Conservation (phyloP, 768 basidiomycete genomes). For the Phaeotremella skinneri region DNA sequence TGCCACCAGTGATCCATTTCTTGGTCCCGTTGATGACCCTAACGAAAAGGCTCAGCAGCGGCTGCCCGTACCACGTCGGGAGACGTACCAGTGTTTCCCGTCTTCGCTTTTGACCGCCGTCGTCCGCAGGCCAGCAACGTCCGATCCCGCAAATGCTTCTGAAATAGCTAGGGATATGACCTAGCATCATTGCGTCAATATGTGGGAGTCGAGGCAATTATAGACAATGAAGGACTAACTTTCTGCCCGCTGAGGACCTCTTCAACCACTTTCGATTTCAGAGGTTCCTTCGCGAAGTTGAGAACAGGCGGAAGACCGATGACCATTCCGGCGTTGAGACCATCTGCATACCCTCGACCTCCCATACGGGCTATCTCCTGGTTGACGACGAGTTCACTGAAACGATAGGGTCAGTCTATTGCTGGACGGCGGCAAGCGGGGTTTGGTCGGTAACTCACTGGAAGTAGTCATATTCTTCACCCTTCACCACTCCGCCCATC, state of each 20-base stretch:
- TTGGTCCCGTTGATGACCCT: constrained; percentile 91
- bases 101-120: constrained; percentile 75
- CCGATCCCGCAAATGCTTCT: constrained; percentile 76
- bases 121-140: constrained; percentile 70
- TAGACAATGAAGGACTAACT: constrained; percentile 20
- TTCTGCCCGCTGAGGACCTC: constrained; percentile 69
- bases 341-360: constrained; percentile 77
- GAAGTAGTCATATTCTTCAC: constrained; percentile 88
- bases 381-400: constrained; percentile 66
- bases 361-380: constrained; percentile 71
- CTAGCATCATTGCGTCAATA: constrained; percentile 45
- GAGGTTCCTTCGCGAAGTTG: constrained; percentile 72
- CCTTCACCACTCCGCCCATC: constrained; percentile 70
- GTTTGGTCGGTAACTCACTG: constrained; percentile 61
- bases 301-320: constrained; percentile 81
- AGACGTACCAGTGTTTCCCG: constrained; percentile 56
- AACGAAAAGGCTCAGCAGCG: constrained; percentile 53
- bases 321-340: constrained; percentile 70
- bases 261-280: constrained; percentile 64
- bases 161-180: constrained; percentile 83
- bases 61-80: neutral
- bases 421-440: neutral
- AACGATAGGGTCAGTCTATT: neutral
- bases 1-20: constrained; percentile 58
- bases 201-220: neutral